Evolutionary conservation across 495 filamentous ascomycete genomes (phyloP).

Genomic region (Glutinoglossum americanum): DNA sequence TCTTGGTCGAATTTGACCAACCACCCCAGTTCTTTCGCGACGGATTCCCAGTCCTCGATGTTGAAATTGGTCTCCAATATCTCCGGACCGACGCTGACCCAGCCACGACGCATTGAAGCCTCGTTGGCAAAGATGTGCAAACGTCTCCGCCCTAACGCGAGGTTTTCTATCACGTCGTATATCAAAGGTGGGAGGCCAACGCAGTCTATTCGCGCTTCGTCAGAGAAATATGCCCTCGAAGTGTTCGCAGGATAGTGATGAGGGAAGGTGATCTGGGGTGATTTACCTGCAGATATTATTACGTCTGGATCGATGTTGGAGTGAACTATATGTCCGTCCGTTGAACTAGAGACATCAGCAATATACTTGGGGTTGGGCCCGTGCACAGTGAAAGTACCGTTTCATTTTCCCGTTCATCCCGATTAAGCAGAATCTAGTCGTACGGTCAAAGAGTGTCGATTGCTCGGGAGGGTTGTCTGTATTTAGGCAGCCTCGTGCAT

Average conservation of each 20-base stretch:
- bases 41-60: neutral
- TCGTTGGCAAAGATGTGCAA: neutral
- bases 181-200: neutral
- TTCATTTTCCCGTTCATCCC: neutral
- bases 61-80: neutral
- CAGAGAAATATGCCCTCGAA: neutral
- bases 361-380: neutral
- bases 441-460: neutral
- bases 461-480: neutral
- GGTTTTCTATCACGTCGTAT: neutral
- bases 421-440: neutral
- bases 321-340: neutral
- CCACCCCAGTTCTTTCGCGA: neutral
- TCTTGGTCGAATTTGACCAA: neutral
- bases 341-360: neutral
- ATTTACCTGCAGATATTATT: neutral
- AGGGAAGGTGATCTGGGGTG: neutral
- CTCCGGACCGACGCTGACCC: neutral
- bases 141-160: neutral
- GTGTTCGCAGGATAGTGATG: neutral
- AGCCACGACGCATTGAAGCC: neutral
- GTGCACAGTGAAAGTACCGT: neutral
- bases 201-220: neutral
- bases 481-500: neutral
- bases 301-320: constrained; percentile 1